A percentile compares a stretch with the other conserved stretches of the same genome.
Conservation (phyloP, 129 eudicot genomes). For the Ambrosia artemisiifolia region DNA sequence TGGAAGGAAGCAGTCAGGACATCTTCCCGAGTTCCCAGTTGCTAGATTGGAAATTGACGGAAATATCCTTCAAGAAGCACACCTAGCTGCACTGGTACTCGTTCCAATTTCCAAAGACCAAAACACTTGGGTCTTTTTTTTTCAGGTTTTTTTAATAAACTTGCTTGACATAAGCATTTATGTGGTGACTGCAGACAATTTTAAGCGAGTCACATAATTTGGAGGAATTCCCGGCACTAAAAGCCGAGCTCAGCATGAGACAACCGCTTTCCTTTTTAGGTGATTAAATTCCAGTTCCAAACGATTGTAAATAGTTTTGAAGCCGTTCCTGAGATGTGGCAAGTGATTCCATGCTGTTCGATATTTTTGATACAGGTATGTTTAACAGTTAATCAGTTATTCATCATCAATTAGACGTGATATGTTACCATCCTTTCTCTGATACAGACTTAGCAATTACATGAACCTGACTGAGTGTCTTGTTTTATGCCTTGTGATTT, state of each 20-base stretch:
- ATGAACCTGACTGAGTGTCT: background rate
- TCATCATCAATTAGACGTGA: background rate
- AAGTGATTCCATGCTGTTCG: slow-evolving; percentile 6
- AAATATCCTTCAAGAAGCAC: slow-evolving; percentile 88
- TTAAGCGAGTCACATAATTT: slow-evolving; percentile 64
- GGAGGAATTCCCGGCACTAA: slow-evolving; percentile 70
- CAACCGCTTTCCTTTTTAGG: slow-evolving; percentile 86
- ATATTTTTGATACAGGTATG: slow-evolving; percentile 23
- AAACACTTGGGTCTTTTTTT: background rate
- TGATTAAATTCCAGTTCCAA: slow-evolving; percentile 22
- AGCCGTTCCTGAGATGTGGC: slow-evolving; percentile 1
- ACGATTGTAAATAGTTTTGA: slow-evolving; percentile 26
- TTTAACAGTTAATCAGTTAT: background rate
- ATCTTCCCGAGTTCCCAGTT: slow-evolving; percentile 92
- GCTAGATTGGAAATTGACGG: slow-evolving; percentile 92
- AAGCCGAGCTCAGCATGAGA: slow-evolving; percentile 95
- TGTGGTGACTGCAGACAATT: slow-evolving; percentile 52
- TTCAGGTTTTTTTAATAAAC: background rate
- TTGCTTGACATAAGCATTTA: background rate
- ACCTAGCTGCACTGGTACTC: slow-evolving; percentile 85
- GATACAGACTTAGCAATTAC: background rate
- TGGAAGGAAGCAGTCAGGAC: slow-evolving; percentile 97
- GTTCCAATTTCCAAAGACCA: background rate
- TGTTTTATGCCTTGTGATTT: slow-evolving; percentile 2
- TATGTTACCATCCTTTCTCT: background rate